Base-by-base conservation (phyloP, 2,329 filamentous ascomycete genomes). In the Aspergillus melleus region DNA sequence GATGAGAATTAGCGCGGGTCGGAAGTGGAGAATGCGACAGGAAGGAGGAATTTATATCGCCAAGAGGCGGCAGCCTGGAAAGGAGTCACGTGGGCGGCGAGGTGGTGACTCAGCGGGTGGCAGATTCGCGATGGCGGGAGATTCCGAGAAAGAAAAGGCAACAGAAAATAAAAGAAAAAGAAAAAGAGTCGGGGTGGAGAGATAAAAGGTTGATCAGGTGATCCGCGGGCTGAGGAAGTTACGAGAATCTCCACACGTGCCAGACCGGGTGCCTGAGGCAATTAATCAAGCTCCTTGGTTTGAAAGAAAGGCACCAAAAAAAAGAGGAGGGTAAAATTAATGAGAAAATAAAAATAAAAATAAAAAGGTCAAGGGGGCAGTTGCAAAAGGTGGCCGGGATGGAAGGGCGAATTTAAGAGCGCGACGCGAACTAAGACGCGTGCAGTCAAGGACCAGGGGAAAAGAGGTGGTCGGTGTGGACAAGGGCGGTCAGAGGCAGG, bases 31-130 rank as follows among this genome's bases (percentile, higher is more conserved):
- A 76, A 75, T 75, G 73, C 73, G 74, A 76, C 69, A 70, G 65
- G 68, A 65, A 67, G 64, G 63, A 65, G 65, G 69, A 68, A 70
- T 78, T 77, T 78, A 79, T 78, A 76, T 70, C 70, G 76, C 76
- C 76, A 79, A 78, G 76, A 76, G 66, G 67, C 69, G 65, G 67
- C 68, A 55, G 65, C 60, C 58, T 54, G 52, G n/a, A 20, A 47
- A 47, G 26, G 10, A 36, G 64, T 78, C 76, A 78, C 76, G 76
- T 79, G 76, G 57, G 64, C 61, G 69, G 66, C 66, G 61, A 66
- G 55, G 53, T 20, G 46, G 58, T 70, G 69, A 71, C 65, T 72
- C 64, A 70, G 63, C 64, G 42, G 56, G 54, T 61, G 58, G 50
- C 52, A 62, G 55, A 30, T 57, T 60, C 55, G 58, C 39, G 49